A percentile compares a stretch with the other conserved stretches of the same genome.
Conservation (phyloP, 768 basidiomycete species). For the Rhodotorula taiwanensis region DNA sequence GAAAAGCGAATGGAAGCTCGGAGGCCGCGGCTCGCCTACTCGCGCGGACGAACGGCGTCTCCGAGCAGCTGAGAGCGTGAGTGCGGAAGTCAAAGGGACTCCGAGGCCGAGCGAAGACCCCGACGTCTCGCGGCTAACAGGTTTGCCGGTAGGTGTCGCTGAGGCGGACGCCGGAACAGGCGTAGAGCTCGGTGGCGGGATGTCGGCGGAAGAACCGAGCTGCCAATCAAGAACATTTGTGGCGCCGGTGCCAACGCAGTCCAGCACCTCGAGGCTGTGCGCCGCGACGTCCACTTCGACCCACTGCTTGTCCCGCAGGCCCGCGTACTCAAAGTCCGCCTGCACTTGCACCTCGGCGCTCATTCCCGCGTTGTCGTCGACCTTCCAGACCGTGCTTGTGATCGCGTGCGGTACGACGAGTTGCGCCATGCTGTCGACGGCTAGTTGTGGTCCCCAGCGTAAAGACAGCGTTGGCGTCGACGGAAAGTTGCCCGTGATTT, state of each 20-base stretch:
- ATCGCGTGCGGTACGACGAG: neutral
- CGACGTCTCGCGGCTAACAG: neutral
- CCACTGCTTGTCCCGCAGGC: conserved; percentile 21
- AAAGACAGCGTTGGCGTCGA: neutral
- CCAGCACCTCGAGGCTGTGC: neutral
- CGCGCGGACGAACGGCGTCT: neutral
- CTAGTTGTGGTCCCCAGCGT: conserved; percentile 9
- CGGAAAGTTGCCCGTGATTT: conserved; percentile 23
- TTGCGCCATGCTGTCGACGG: neutral
- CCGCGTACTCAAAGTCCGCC: conserved; percentile 6
- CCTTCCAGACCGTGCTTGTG: conserved; percentile 1
- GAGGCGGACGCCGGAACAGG: neutral
- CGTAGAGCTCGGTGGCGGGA: neutral
- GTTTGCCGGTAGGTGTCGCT: no score
- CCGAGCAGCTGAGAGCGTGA: neutral
- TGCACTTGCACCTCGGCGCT: neutral
- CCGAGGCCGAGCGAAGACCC: neutral
- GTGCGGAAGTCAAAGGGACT: neutral
- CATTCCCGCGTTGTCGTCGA: neutral
- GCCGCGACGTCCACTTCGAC: conserved; percentile 13
- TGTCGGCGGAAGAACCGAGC: neutral
- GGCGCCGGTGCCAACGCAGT: no score
- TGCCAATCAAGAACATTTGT: neutral
- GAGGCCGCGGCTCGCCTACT: neutral
- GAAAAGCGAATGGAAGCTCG: conserved; percentile 21